Evolutionary conservation across 306 rosid genomes (phyloP).

Genomic region (Gastrolobium villosum): DNA sequence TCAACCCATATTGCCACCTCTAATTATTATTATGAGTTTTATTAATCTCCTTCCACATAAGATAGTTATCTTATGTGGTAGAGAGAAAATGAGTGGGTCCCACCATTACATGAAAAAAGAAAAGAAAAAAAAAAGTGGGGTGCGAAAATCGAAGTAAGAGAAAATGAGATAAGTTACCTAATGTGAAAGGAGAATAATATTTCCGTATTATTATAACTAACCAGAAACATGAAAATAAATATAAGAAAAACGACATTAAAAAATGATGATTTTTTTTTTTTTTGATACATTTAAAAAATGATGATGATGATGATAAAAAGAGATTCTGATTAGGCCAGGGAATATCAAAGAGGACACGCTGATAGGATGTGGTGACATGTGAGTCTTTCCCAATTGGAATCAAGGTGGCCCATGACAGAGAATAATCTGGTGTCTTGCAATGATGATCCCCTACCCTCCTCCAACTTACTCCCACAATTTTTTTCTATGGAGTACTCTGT

Average conservation of each 20-base stretch:
- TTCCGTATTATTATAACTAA: not conserved
- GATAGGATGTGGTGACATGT: conserved; percentile 75
- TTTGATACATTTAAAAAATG: not conserved
- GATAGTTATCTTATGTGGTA: too few relatives aligned
- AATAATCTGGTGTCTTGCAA: conserved; percentile 72
- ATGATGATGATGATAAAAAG: conserved; percentile 44
- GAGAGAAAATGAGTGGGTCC: too few relatives aligned
- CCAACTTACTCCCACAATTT: conserved; percentile 25
- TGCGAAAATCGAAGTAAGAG: too few relatives aligned
- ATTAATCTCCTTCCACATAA: too few relatives aligned
- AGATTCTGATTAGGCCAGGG: conserved; percentile 45
- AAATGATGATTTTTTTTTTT: conserved; percentile 12
- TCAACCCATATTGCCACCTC: too few relatives aligned
- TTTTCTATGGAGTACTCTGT: conserved; percentile 44
- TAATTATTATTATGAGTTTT: too few relatives aligned
- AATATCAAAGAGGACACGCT: conserved; percentile 53
- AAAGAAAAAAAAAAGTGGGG: too few relatives aligned
- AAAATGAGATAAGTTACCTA: too few relatives aligned
- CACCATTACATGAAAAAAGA: too few relatives aligned
- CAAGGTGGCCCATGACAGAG: conserved; percentile 75
- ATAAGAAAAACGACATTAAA: not conserved
- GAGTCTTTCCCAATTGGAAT: conserved; percentile 60
- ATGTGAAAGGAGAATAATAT: too few relatives aligned
- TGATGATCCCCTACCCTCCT: conserved; percentile 56
- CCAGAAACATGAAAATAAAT: not conserved